phyloP scores from a whole-genome alignment of 1,284 basidiomycete species.

The Caloboletus firmus region DNA sequence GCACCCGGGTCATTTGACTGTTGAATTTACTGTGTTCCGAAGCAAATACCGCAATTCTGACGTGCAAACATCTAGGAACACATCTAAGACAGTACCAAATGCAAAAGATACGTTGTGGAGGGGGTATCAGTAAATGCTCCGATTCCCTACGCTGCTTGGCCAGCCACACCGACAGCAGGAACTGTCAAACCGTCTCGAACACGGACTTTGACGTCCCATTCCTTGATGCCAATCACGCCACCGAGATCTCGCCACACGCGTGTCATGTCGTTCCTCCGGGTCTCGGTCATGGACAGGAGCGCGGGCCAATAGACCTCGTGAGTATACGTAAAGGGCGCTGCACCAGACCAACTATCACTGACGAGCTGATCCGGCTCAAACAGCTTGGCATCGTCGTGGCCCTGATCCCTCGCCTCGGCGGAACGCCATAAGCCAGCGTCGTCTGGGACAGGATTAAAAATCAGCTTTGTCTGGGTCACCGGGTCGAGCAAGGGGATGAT shows the following conservation, averaged over 20 bases:
- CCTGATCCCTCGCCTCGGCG: conserved; percentile 19
- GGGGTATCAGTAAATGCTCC: not conserved
- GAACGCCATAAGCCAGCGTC: conserved; percentile 26
- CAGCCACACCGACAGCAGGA: not conserved
- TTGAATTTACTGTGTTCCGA: no score
- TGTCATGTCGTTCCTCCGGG: conserved; percentile 50
- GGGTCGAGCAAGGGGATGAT: conserved; percentile 82
- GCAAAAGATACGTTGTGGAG: not conserved
- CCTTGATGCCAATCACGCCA: conserved; percentile 63
- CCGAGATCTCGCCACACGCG: conserved; percentile 65
- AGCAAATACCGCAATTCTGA: no score
- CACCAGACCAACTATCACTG: conserved; percentile 37
- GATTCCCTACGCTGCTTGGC: conserved; percentile 13
- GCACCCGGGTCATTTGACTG: no score
- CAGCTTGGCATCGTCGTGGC: conserved; percentile 47
- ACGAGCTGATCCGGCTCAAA: conserved; percentile 45
- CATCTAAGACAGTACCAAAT: no score
- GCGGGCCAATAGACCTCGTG: conserved; percentile 76
- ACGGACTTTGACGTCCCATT: conserved; percentile 54
- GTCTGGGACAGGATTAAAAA: conserved; percentile 59
- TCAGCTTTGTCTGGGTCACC: conserved; percentile 70
- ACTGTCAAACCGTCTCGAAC: conserved; percentile 16
- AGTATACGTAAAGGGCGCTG: conserved; percentile 60
- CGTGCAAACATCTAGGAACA: no score
- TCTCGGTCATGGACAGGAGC: conserved; percentile 57